Evolutionary conservation across 257 asterid genomes (phyloP).

Genomic region (Solanum chilense): DNA sequence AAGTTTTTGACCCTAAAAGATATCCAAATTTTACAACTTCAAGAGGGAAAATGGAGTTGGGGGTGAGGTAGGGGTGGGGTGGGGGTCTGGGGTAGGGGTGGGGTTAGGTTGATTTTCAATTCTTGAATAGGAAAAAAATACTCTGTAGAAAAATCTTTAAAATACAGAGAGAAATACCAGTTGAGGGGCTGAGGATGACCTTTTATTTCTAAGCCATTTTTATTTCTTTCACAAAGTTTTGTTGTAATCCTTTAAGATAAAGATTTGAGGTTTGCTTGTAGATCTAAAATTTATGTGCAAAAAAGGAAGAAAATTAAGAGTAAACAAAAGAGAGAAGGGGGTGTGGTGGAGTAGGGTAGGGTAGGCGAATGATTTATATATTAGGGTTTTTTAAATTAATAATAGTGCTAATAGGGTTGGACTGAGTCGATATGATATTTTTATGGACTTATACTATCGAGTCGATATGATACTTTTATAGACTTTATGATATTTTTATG

Average conservation of each 20-base stretch:
- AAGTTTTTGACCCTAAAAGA: background rate
- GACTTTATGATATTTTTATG: too few species aligned
- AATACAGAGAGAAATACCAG: background rate
- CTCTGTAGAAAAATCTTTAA: constrained; percentile 8
- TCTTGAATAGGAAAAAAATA: constrained; percentile 33
- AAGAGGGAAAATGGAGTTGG: background rate
- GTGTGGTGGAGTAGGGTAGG: background rate
- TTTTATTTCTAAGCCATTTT: constrained; percentile 1
- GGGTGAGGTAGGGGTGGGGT: constrained; percentile 2
- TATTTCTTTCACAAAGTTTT: background rate
- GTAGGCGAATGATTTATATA: background rate
- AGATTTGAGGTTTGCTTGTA: background rate
- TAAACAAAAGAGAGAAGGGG: background rate
- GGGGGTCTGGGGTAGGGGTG: background rate
- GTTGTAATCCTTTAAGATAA: background rate
- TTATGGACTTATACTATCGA: too few species aligned
- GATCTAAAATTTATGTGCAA: background rate
- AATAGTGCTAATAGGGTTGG: too few species aligned
- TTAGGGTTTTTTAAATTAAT: background rate
- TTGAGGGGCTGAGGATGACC: constrained; percentile 18
- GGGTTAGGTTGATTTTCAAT: constrained; percentile 16
- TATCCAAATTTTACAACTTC: constrained; percentile 3
- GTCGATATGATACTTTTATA: too few species aligned
- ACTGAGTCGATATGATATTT: too few species aligned
- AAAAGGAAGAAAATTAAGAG: background rate